A percentile compares a stretch with the other conserved stretches of the same genome.
Evolutionary conservation across 2,329 filamentous ascomycete species (phyloP).

Genomic region (Ophiognomonia clavigignenti-juglandacearum): DNA sequence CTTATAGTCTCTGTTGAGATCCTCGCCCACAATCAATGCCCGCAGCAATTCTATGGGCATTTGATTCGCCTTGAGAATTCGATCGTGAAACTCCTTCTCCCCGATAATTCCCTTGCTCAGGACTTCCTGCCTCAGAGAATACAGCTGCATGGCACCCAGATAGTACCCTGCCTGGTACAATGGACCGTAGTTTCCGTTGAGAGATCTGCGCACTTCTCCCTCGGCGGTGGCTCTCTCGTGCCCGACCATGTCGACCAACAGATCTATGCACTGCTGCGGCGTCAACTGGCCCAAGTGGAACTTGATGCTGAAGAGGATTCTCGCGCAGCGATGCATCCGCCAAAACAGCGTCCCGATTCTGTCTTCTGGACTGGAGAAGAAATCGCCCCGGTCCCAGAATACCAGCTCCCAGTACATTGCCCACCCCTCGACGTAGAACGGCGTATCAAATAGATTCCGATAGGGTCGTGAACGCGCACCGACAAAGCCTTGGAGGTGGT

Average conservation of each 20-base stretch:
- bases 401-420: constrained; percentile 58
- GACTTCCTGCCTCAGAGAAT: constrained; percentile 43
- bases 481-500: constrained; percentile 49
- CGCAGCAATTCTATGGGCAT: constrained; percentile 16
- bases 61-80: constrained; percentile 40
- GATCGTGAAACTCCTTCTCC: constrained; percentile 54
- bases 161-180: constrained; percentile 58
- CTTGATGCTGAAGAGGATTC: constrained; percentile 53
- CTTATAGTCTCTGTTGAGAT: constrained; percentile 11
- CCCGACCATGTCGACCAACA: constrained; percentile 51
- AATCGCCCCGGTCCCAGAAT: constrained; percentile 49
- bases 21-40: constrained; percentile 11
- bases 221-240: constrained; percentile 57
- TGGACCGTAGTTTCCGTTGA: constrained; percentile 51
- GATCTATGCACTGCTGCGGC: constrained; percentile 49
- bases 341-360: constrained; percentile 56
- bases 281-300: constrained; percentile 53
- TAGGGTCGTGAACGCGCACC: constrained; percentile 42
- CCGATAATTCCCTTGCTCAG: constrained; percentile 24
- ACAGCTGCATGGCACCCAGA: constrained; percentile 53
- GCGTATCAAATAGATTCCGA: constrained; percentile 48
- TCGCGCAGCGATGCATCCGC: constrained; percentile 57
- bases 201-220: constrained; percentile 53
- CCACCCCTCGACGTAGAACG: constrained; percentile 58
- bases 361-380: constrained; percentile 45